Evolutionary conservation across 768 basidiomycete species (phyloP), one percentile per base, ranked within the genome.

Genomic region (Mycena haematopus): DNA sequence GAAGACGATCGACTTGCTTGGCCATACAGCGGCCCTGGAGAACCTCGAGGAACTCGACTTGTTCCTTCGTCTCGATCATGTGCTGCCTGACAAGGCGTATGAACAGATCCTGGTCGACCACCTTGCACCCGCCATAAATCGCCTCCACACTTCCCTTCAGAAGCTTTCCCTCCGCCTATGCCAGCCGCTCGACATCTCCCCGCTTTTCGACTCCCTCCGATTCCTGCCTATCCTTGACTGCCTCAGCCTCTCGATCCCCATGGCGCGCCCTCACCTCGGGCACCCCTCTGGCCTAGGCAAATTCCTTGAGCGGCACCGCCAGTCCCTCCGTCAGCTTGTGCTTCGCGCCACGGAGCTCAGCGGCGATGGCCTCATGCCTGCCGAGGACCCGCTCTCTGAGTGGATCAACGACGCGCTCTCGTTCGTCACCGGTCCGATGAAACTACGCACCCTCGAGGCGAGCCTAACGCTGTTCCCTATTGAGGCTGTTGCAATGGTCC

Each of bases 161-260:
- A 74, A 72, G 14, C 74, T 83, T 54, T 70, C 74, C 31, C 74
- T 83, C 46, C 77, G 78, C 56, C 70, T 79, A 4, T 80, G 80
- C 75, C 79, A 80, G 55, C 77, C 81, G 1, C 73, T 80, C n/a
- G 78, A 82, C 58, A 72, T 81, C 27, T 72, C 79, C 0, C 80
- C 78, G 2, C 70, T 82, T 53, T 79, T 83, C 63, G 66, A 63
- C 45, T 67, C 76, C 21, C 72, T 82, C 57, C 60, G 67, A 8
- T 60, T 64, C 54, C 65, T 82, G 9, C 73, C 78, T 17, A 67
- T 49, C 35, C 74, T 81, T 17, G 72, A 75, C 15, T 74, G 75
- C 49, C 74, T 81, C 35, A 72, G 72, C 44, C 65, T 84, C 42
- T 73, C 77, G 33, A 76, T 84, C 51, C 82, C 81, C 13, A 70